Base-by-base conservation (phyloP, 352 stramenopile species). In the Phytophthora fragariaefolia region DNA sequence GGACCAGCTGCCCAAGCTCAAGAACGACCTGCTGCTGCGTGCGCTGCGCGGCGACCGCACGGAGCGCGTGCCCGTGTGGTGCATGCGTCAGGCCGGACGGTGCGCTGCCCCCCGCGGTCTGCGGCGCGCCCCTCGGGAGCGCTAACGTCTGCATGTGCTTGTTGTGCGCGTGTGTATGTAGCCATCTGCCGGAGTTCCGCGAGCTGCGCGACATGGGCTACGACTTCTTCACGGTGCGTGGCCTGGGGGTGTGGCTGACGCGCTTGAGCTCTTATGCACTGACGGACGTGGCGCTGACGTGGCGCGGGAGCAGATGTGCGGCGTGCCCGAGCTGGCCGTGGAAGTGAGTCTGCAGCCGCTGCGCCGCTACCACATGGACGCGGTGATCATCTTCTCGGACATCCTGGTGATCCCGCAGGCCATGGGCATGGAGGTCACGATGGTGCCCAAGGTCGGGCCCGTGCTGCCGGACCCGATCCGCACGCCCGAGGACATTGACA, bases 381-480 rank as follows among this genome's bases (percentile, higher is more conserved):
- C 97, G 2, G 96, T 98, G 24, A 99, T 99, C 77, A 95, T 99
- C 60, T 99, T 99, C 81, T 98, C 90, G 48, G 97, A 99, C 71
- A 99, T 99, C 76, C 78, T 99, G 20, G 97, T 99, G n/a, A 93
- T 99, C 54, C 93, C 96, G 5, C 91, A 99, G 82, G 97, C 97
- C 28, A 93, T 99, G 76, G 95, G 96, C 17, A 98, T 99, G 77
- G 76, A 98, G 56, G 96, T 99, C 10, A 95, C 91, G 42, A 99
- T 99, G 97, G 89, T 97, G 4, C 79, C 96, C 6, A 97, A 96
- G 32, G 87, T 98, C 12, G 97, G 97, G 3, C 98, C 86, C 22
- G 89, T 96, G 60, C 73, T 94, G 28, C 82, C 81, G 9, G 69
- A 71, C 27, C 88, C 91, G 30, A 92, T 96, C 57, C 82, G 89